Evolutionary conservation across 2,329 filamentous ascomycete species (phyloP).

Genomic region (Sphaceloma murrayae): DNA sequence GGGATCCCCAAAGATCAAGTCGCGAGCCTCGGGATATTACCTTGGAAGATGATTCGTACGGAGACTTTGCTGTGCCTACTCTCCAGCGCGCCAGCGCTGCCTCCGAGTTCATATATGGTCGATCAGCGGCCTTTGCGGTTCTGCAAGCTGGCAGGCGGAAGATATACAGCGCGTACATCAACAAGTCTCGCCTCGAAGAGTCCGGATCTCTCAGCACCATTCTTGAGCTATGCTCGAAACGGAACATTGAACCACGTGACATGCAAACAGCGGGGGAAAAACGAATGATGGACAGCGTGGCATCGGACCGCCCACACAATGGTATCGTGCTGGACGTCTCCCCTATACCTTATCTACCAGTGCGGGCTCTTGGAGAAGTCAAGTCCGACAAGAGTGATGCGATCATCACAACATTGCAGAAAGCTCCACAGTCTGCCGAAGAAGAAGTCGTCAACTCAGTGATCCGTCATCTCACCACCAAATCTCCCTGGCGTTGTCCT

Average conservation of each 20-base stretch:
- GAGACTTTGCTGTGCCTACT: constrained; percentile 66
- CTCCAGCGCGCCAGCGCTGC: no score
- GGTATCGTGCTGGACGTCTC: constrained; percentile 82
- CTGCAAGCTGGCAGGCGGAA: constrained; percentile 59
- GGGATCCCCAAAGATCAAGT: neutral
- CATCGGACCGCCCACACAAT: constrained; percentile 75
- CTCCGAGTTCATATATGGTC: constrained; percentile 85
- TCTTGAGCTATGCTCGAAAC: neutral
- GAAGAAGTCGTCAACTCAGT: constrained; percentile 61
- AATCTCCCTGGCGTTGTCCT: constrained; percentile 45
- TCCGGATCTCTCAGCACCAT: neutral
- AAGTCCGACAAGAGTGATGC: constrained; percentile 26
- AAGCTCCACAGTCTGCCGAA: constrained; percentile 56
- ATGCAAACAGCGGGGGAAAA: constrained; percentile 27
- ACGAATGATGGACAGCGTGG: constrained; percentile 64
- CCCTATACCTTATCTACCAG: constrained; percentile 54
- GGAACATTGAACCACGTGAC: neutral
- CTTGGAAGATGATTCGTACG: constrained; percentile 6
- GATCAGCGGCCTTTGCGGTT: constrained; percentile 69
- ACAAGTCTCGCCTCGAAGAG: constrained; percentile 19
- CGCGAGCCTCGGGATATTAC: neutral
- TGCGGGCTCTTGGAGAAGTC: constrained; percentile 23
- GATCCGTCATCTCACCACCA: constrained; percentile 39
- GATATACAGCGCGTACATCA: constrained; percentile 74
- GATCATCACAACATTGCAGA: constrained; percentile 46